phyloP scores from a whole-genome alignment of 2,329 filamentous ascomycete species.

The Metarhizium humberi region DNA sequence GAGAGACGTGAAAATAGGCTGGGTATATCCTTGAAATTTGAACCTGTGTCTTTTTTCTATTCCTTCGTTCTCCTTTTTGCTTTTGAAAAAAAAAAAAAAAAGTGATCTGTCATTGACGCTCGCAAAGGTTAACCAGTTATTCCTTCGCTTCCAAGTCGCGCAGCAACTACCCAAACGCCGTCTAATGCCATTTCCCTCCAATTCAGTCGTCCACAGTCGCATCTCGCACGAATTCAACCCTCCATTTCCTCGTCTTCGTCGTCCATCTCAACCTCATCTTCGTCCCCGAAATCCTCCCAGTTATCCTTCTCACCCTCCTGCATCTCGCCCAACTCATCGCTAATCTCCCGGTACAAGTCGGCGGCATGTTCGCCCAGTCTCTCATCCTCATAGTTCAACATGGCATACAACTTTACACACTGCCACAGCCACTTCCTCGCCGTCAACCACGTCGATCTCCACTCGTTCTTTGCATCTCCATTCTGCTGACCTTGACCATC shows the following conservation, averaged over 20 bases:
- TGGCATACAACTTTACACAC: slow-evolving; percentile 67
- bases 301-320: slow-evolving; percentile 42
- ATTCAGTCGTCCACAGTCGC: no score
- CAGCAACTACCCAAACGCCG: slow-evolving; percentile 7
- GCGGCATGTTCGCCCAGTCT: slow-evolving; percentile 64
- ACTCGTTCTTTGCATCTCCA: slow-evolving; percentile 33
- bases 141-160: neutral
- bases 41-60: neutral
- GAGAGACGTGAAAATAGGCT: neutral
- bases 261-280: slow-evolving; percentile 36
- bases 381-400: slow-evolving; percentile 79
- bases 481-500: slow-evolving; percentile 24
- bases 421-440: slow-evolving; percentile 77
- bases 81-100: no score
- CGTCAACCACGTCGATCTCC: slow-evolving; percentile 57
- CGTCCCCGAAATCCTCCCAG: slow-evolving; percentile 43
- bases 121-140: neutral
- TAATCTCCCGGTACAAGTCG: slow-evolving; percentile 58
- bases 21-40: neutral
- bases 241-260: slow-evolving; percentile 53
- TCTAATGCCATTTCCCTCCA: slow-evolving; percentile 10
- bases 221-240: slow-evolving; percentile 12
- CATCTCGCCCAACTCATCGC: slow-evolving; percentile 53
- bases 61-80: no score
- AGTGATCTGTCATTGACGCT: no score